These are phyloP conservation scores for Pugionium dolabratum DNA, from an alignment of 345 rosid genomes.

Conservation along the genomic window DNA sequence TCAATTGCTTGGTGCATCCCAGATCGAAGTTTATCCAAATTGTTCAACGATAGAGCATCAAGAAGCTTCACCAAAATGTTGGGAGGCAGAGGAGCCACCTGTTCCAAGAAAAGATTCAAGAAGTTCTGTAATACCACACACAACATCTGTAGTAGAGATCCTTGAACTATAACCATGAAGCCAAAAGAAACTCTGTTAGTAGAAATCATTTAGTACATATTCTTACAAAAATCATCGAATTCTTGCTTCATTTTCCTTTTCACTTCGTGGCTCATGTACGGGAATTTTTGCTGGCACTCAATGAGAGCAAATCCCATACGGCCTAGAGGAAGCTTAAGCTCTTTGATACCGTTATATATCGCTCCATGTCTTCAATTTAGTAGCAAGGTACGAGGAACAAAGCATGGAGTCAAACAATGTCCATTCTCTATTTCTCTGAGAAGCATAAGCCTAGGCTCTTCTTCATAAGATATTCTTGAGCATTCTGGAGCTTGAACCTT, in stretches of 20 bases:
- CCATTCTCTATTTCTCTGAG: conserved; percentile 95
- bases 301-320: conserved; percentile 94
- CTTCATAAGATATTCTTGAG: conserved; percentile 85
- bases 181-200: conserved; percentile 77
- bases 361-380: conserved; percentile 93
- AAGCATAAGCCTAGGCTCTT: conserved; percentile 89
- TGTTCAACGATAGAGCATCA: conserved; percentile 83
- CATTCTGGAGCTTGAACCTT: conserved; percentile 84
- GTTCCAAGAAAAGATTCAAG: conserved; percentile 85
- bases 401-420: conserved; percentile 94
- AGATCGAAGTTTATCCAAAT: conserved; percentile 64
- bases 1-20: conserved; percentile 97
- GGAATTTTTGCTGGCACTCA: conserved; percentile 95
- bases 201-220: conserved; percentile 83
- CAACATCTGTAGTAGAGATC: conserved; percentile 96
- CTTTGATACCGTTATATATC: conserved; percentile 94
- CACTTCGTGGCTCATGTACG: conserved; percentile 85
- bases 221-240: conserved; percentile 83
- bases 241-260: conserved; percentile 89
- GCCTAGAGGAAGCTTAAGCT: conserved; percentile 90
- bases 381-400: conserved; percentile 81
- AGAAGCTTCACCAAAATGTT: conserved; percentile 90
- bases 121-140: conserved; percentile 89
- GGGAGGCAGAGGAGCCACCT: conserved; percentile 79
- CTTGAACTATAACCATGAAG: conserved; percentile 91